phyloP scores from a whole-genome alignment of 345 rosid species.

The Eucalyptus regnans region DNA sequence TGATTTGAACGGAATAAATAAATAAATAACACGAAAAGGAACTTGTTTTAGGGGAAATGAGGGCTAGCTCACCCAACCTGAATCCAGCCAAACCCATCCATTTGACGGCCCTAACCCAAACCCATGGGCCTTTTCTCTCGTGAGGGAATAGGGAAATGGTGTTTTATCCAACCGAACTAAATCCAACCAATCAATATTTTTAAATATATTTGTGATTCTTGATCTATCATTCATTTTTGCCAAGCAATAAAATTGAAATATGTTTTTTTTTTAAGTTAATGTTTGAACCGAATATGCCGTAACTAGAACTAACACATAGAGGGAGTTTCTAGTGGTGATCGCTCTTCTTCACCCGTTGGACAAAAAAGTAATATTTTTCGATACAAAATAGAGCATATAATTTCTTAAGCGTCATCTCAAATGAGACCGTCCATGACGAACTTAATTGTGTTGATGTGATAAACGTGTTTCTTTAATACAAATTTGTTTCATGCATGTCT shows the following conservation, averaged over 20 bases:
- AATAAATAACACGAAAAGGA: background rate
- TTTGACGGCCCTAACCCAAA: too few relatives aligned
- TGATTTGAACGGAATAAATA: background rate
- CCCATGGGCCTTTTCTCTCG: background rate
- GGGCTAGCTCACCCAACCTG: background rate
- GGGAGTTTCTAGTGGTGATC: background rate
- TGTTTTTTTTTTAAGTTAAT: too few relatives aligned
- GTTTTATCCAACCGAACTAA: rapidly evolving
- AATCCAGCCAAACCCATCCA: rapidly evolving
- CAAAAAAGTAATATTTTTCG: background rate
- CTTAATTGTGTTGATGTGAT: background rate
- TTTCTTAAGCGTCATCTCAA: background rate
- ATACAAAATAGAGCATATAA: background rate
- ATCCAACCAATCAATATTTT: background rate
- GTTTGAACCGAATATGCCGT: background rate
- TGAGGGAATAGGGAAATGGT: too few relatives aligned
- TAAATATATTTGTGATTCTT: background rate
- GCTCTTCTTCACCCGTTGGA: background rate
- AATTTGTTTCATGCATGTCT: background rate
- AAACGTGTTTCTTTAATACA: background rate
- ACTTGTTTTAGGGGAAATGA: rapidly evolving
- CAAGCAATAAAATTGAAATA: background rate
- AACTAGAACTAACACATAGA: background rate
- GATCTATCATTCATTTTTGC: background rate
- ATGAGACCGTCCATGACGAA: background rate